Percentiles rank a stretch among this genome's conserved stretches.
These are phyloP conservation scores for Tolypocladium amazonense DNA, from an alignment of 2,329 filamentous ascomycete genomes.

Conservation along the genomic window DNA sequence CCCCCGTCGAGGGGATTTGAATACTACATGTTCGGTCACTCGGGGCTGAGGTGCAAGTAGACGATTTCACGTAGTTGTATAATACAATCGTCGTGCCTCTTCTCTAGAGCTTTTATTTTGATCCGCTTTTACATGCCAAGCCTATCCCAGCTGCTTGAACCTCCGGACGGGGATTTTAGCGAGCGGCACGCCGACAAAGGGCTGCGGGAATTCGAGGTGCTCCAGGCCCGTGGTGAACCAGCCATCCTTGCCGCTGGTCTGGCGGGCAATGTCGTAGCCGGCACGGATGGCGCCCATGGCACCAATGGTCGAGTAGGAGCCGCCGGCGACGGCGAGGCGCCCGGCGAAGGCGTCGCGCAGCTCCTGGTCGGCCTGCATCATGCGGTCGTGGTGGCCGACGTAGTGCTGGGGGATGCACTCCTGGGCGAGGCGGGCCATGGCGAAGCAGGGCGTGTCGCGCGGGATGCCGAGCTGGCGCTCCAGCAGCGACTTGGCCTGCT, in stretches of 20 bases:
- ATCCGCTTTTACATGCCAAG: background rate
- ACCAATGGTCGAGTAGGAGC: slow-evolving; percentile 42
- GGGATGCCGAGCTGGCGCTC: slow-evolving; percentile 64
- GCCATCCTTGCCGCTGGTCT: slow-evolving; percentile 6
- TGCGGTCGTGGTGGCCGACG: slow-evolving; percentile 60
- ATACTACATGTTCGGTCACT: background rate
- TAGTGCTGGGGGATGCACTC: slow-evolving; percentile 87
- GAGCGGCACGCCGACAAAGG: slow-evolving; percentile 14
- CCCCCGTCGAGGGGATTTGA: background rate
- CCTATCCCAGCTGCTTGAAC: slow-evolving; percentile 5
- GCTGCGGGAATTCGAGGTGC: slow-evolving; percentile 10
- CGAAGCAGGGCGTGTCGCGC: slow-evolving; percentile 44
- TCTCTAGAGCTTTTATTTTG: background rate
- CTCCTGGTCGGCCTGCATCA: slow-evolving; percentile 45
- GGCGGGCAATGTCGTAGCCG: slow-evolving; percentile 18
- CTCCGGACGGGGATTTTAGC: slow-evolving; percentile 15
- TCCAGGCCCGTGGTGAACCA: slow-evolving; percentile 19
- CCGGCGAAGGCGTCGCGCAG: slow-evolving; percentile 47
- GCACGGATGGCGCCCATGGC: slow-evolving; percentile 40
- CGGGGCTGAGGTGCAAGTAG: background rate
- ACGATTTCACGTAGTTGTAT: background rate
- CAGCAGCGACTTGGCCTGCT: slow-evolving; percentile 60
- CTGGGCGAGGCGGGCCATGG: slow-evolving; percentile 44
- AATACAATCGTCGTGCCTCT: background rate
- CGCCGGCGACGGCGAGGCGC: slow-evolving; percentile 51